Conservation (phyloP, 2,329 filamentous ascomycete genomes). For the Phyllosticta paracitricarpa region DNA sequence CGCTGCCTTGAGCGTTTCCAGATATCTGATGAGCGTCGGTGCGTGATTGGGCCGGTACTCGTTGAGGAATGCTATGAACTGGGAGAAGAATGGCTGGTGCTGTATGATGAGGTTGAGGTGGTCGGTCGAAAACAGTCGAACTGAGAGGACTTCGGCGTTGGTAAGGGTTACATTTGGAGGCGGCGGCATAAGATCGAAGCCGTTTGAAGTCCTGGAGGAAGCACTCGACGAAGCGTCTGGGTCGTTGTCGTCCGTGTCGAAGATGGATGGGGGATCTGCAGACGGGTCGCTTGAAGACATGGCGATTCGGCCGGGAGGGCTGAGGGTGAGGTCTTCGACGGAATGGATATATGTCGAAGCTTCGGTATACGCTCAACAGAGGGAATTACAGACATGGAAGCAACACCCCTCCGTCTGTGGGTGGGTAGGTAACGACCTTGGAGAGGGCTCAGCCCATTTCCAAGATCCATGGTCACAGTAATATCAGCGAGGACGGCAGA, state of each 20-base stretch:
- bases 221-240: not conserved
- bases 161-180: conserved; percentile 15
- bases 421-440: not conserved
- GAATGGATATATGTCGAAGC: not conserved
- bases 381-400: conserved; percentile 4
- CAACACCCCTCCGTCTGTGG: not conserved
- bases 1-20: conserved; percentile 58
- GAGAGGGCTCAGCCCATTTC: not conserved
- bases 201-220: conserved; percentile 1
- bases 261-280: conserved; percentile 6
- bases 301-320: not conserved
- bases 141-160: conserved; percentile 45
- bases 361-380: not conserved
- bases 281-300: conserved; percentile 3
- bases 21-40: conserved; percentile 55
- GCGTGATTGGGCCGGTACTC: conserved; percentile 49
- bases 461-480: not conserved
- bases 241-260: not conserved
- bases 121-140: conserved; percentile 53
- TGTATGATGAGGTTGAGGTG: conserved; percentile 55
- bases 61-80: conserved; percentile 56
- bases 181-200: conserved; percentile 19
- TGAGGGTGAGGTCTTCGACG: not conserved
- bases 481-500: not conserved
- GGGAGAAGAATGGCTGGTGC: conserved; percentile 48